Evolutionary conservation across 257 asterid genomes (phyloP).

Genomic region (Lantana camara): DNA sequence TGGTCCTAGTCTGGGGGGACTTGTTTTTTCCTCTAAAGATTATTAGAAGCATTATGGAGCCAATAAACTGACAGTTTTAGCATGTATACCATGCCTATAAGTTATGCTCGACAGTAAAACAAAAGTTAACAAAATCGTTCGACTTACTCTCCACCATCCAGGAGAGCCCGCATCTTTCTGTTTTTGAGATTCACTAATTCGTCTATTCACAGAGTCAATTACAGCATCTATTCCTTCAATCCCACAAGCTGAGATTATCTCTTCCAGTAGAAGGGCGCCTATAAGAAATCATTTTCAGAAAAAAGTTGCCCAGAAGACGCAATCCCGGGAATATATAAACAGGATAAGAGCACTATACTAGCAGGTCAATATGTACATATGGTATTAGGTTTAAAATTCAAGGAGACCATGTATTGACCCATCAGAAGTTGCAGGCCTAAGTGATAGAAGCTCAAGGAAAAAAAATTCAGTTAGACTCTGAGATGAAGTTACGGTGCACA

Average conservation of each 20-base stretch:
- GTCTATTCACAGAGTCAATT: conserved; percentile 71
- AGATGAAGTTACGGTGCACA: neutral
- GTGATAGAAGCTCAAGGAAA: no score
- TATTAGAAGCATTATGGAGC: neutral
- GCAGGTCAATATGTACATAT: neutral
- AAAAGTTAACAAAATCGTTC: conserved; percentile 13
- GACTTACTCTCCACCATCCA: conserved; percentile 98
- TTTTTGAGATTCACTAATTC: conserved; percentile 80
- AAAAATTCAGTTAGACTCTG: neutral
- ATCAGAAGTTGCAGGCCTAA: neutral
- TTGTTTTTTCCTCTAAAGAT: no score
- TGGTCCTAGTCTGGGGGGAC: no score
- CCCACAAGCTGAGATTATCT: conserved; percentile 65
- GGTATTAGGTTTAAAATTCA: neutral
- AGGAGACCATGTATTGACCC: neutral
- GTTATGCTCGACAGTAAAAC: conserved; percentile 1
- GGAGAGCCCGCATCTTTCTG: conserved; percentile 70
- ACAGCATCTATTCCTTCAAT: conserved; percentile 79
- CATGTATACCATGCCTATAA: conserved; percentile 15
- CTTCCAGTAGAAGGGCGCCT: conserved; percentile 91
- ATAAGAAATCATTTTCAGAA: conserved; percentile 30
- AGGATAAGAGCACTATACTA: neutral
- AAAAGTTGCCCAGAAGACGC: neutral
- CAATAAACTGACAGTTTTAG: neutral
- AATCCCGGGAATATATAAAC: conserved; percentile 9